Evolutionary conservation across 495 filamentous ascomycete species (phyloP), one percentile per base, ranked within the genome.

Genomic region (Penicillium roqueforti): DNA sequence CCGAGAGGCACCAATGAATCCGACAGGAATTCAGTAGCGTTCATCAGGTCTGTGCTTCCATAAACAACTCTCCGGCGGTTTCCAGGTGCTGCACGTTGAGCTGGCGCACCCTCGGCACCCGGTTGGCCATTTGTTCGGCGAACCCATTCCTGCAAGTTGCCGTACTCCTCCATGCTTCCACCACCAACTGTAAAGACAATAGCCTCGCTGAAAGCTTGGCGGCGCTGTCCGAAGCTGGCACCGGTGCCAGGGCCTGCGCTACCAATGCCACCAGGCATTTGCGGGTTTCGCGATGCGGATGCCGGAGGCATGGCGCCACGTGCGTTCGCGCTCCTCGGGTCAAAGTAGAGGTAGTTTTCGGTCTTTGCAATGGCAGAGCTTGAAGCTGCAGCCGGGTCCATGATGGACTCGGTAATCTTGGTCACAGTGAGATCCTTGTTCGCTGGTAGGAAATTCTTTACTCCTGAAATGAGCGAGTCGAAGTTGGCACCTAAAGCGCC

Each of bases 101-200:
- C 76, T 13, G 77, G 72, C 8, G 78, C 68, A 11, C 71, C 75
- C 31, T 74, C 77, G 28, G 67, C 67, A 3, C 78, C 79, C 18
- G 66, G 67, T 36, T 77, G 77, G 32, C 80, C 78, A 49, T 78
- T 83, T 6, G 87, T 87, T 49, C 92, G 80, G 66, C 83, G 81
- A 7, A 91, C 89, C 95, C 95, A 99, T 64, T 97, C 93, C 65
- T 95, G 90, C 66, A 99, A 68, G 67, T 99, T 99, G 13, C 92
- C 92, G 69, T 99, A 99, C 68, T 99, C 95, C 60, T 97, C 95
- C 91, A 97, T 97, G 62, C 91, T 96, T 22, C 95, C 93, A 48
- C 93, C 93, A 10, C 93, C 93, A 18, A 99, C 92, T 14, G 91
- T 95, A 63, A 99, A 97, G 25, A 97, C 95, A 51, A 97, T 86